These are phyloP conservation scores for Phialophora tarda DNA, from an alignment of 2,329 filamentous ascomycete species.

Conservation along the genomic window DNA sequence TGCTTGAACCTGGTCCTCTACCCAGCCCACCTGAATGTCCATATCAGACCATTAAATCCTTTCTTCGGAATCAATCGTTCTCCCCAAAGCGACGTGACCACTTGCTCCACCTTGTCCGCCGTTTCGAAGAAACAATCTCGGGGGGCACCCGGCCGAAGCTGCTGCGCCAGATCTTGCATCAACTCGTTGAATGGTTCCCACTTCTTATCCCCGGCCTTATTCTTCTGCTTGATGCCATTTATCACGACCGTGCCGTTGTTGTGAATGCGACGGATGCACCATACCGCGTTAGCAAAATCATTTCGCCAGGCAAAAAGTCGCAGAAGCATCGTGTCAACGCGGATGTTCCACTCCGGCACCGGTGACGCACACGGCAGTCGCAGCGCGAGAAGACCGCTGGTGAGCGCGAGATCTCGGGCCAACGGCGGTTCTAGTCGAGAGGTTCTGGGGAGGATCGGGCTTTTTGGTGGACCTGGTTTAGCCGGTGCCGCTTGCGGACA, in stretches of 20 bases:
- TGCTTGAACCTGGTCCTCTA: background rate
- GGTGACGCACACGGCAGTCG: conserved; percentile 33
- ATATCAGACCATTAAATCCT: conserved; percentile 32
- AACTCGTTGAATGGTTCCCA: conserved; percentile 18
- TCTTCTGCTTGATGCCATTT: conserved; percentile 28
- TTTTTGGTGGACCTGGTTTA: background rate
- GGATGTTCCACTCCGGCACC: conserved; percentile 33
- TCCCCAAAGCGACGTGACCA: conserved; percentile 29
- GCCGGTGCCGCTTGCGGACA: background rate
- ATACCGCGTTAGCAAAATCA: conserved; percentile 23
- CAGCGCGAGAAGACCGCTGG: conserved; percentile 33
- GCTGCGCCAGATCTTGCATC: conserved; percentile 21
- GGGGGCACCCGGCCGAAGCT: conserved; percentile 6
- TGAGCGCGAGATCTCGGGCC: conserved; percentile 32
- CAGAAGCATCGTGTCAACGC: conserved; percentile 33
- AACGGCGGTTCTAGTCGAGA: conserved; percentile 24
- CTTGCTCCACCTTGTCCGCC: conserved; percentile 24
- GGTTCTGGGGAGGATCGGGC: conserved; percentile 13
- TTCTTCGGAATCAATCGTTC: conserved; percentile 28
- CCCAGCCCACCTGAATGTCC: conserved; percentile 36
- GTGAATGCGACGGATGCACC: conserved; percentile 31
- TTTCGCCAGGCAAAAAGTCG: conserved; percentile 28
- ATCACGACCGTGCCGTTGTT: conserved; percentile 17
- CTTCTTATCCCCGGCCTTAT: conserved; percentile 21
- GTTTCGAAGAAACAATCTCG: conserved; percentile 13